These are phyloP conservation scores for Elongisporangium undulatum DNA, from an alignment of 352 stramenopile species.

Conservation along the genomic window DNA sequence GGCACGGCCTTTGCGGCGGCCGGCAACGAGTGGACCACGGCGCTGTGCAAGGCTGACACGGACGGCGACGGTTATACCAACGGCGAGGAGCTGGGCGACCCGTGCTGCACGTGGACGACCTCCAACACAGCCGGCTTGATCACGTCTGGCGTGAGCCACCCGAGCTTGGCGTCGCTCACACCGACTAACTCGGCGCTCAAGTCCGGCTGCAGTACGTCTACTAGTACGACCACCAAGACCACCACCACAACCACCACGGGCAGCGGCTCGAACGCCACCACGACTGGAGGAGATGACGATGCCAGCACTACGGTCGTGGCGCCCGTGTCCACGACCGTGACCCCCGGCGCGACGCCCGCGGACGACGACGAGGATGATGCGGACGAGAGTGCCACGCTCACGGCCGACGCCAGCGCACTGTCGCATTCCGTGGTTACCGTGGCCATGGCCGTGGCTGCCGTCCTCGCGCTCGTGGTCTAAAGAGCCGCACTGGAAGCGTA, in stretches of 20 bases:
- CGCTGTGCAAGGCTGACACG: slow-evolving; percentile 60
- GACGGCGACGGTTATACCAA: slow-evolving; percentile 85
- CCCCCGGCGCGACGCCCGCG: slow-evolving; percentile 15
- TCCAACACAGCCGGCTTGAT: slow-evolving; percentile 40
- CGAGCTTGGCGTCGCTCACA: slow-evolving; percentile 46
- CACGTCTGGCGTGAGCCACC: slow-evolving; percentile 55
- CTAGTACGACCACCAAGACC: slow-evolving; percentile 14
- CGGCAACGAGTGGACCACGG: slow-evolving; percentile 35
- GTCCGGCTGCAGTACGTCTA: slow-evolving; percentile 27
- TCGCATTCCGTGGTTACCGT: slow-evolving; percentile 6
- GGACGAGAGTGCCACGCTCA: slow-evolving; percentile 36
- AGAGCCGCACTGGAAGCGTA: slow-evolving; percentile 1
- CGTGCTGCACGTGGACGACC: slow-evolving; percentile 73
- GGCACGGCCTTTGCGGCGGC: slow-evolving; percentile 53
- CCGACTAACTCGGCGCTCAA: slow-evolving; percentile 45
- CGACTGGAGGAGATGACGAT: slow-evolving; percentile 9
- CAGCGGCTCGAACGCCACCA: not conserved
- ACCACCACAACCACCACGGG: slow-evolving; percentile 19
- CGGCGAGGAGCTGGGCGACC: slow-evolving; percentile 79
- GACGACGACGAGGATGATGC: slow-evolving; percentile 63
- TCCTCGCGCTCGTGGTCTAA: slow-evolving; percentile 15
- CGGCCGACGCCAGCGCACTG: slow-evolving; percentile 13
- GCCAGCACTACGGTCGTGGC: slow-evolving; percentile 26
- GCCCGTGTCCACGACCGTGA: slow-evolving; percentile 19
- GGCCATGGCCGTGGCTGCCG: slow-evolving; percentile 6